Percentiles rank a stretch among this genome's conserved stretches.
Conservation (phyloP, 495 filamentous ascomycete species). For the Thozetella sp. region DNA sequence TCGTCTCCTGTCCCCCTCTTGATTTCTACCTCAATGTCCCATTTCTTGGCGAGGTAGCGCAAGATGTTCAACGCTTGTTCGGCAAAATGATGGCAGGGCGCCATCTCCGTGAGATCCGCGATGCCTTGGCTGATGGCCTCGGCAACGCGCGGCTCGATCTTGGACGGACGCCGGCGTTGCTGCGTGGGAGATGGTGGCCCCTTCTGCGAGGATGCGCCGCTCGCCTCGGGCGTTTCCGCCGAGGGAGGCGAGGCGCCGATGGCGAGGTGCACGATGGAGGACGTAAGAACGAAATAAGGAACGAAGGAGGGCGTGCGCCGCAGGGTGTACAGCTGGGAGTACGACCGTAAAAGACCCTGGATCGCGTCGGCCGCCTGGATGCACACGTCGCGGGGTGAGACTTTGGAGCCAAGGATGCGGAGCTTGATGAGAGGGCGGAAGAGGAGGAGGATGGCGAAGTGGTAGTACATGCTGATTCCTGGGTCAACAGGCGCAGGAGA, state of each 20-base stretch:
- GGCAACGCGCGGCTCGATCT: slow-evolving; percentile 28
- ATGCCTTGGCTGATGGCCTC: slow-evolving; percentile 44
- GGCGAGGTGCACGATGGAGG: slow-evolving; percentile 60
- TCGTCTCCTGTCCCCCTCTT: slow-evolving; percentile 10
- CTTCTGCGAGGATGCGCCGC: slow-evolving; percentile 7
- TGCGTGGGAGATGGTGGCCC: slow-evolving; percentile 18
- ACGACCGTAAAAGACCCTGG: slow-evolving; percentile 55
- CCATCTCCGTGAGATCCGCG: slow-evolving; percentile 57
- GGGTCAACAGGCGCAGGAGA: slow-evolving; percentile 7
- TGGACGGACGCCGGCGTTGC: slow-evolving; percentile 11
- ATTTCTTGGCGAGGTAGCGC: slow-evolving; percentile 53
- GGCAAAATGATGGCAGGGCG: slow-evolving; percentile 60
- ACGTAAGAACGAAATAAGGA: slow-evolving; percentile 61
- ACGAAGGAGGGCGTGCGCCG: slow-evolving; percentile 58
- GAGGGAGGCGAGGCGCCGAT: slow-evolving; percentile 31
- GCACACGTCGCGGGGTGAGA: slow-evolving; percentile 67
- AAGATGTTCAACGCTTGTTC: slow-evolving; percentile 60
- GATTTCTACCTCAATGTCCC: slow-evolving; percentile 54
- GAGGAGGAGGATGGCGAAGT: slow-evolving; percentile 62
- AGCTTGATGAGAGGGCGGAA: slow-evolving; percentile 69
- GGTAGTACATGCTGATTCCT: slow-evolving; percentile 61
- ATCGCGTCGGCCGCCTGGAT: slow-evolving; percentile 63
- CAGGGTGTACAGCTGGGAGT: slow-evolving; percentile 61
- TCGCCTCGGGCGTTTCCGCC: not conserved
- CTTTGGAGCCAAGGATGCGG: slow-evolving; percentile 53